Evolutionary conservation across 208 protist genomes (phyloP).

Genomic region (Crithidia fasciculata): DNA sequence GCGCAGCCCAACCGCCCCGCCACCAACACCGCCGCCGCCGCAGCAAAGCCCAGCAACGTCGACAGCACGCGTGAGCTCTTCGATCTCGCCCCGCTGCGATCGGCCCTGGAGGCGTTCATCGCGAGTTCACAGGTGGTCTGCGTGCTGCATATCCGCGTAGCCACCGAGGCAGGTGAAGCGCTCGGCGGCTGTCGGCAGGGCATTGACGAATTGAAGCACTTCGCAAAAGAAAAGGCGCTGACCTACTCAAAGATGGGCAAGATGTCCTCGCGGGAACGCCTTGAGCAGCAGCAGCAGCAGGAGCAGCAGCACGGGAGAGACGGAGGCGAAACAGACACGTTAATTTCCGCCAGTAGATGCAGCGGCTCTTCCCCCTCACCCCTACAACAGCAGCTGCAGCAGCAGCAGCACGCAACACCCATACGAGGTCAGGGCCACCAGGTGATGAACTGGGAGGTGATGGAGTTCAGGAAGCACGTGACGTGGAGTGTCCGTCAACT

Average conservation of each 20-base stretch:
- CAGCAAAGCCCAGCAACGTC: background rate
- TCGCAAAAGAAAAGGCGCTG: slow-evolving; percentile 25
- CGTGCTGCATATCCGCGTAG: slow-evolving; percentile 18
- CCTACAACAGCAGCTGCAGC: background rate
- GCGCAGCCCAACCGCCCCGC: background rate
- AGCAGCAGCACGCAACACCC: background rate
- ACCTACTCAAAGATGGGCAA: slow-evolving; percentile 13
- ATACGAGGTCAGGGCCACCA: too few species aligned
- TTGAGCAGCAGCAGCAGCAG: too few species aligned
- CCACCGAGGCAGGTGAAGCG: slow-evolving; percentile 1
- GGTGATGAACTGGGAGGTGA: slow-evolving; percentile 4
- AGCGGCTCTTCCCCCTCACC: too few species aligned
- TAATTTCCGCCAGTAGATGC: too few species aligned
- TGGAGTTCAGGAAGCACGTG: slow-evolving; percentile 30
- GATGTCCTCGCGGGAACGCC: slow-evolving; percentile 4
- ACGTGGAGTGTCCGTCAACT: slow-evolving; percentile 22
- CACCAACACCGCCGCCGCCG: background rate
- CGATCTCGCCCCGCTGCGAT: background rate
- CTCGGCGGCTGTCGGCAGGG: slow-evolving; percentile 14
- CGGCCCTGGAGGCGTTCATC: slow-evolving; percentile 15
- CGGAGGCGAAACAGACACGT: too few species aligned
- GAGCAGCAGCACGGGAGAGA: too few species aligned
- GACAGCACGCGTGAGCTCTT: background rate
- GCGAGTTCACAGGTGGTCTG: slow-evolving; percentile 18
- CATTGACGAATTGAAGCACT: slow-evolving; percentile 17